Percentiles rank a stretch among this genome's conserved stretches.
phyloP scores from a whole-genome alignment of 352 stramenopile species.

The Thalassiosira mediterranea region DNA sequence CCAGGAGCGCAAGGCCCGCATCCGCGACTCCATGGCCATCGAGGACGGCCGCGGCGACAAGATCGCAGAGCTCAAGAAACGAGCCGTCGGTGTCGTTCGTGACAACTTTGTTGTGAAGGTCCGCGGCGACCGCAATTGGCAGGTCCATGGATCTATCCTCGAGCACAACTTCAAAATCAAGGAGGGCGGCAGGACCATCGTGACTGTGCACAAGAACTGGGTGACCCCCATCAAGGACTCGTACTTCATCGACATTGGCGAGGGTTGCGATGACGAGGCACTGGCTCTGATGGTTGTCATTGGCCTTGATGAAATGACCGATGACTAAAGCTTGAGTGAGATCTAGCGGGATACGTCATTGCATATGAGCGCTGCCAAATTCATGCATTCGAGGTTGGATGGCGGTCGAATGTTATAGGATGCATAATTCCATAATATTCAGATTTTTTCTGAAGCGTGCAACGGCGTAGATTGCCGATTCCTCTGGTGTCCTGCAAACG shows the following conservation, averaged over 20 bases:
- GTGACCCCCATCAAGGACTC: conserved; percentile 13
- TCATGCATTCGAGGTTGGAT: too few relatives aligned
- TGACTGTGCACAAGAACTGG: conserved; percentile 32
- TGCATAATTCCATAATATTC: too few relatives aligned
- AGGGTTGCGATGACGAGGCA: conserved; percentile 5
- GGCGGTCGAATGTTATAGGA: too few relatives aligned
- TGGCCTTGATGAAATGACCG: conserved; percentile 19
- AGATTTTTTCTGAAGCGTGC: too few relatives aligned
- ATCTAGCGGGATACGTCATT: too few relatives aligned
- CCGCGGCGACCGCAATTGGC: conserved; percentile 11
- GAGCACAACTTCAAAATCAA: conserved; percentile 7
- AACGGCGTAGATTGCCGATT: too few relatives aligned
- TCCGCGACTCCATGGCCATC: conserved; percentile 26
- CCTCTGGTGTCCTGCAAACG: too few relatives aligned
- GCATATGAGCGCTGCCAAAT: too few relatives aligned
- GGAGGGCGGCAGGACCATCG: conserved; percentile 16
- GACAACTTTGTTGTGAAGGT: conserved; percentile 34
- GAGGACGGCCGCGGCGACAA: conserved; percentile 15
- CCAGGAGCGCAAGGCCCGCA: conserved; percentile 1
- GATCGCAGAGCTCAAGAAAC: conserved; percentile 7
- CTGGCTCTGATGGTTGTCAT: conserved; percentile 23
- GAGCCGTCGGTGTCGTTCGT: conserved; percentile 8
- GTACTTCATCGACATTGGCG: conserved; percentile 32
- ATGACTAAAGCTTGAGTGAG: too few relatives aligned
- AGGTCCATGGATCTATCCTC: conserved; percentile 24